These are phyloP conservation scores for Breviolum minutum DNA, from an alignment of 73 alveolate species.

Conservation along the genomic window DNA sequence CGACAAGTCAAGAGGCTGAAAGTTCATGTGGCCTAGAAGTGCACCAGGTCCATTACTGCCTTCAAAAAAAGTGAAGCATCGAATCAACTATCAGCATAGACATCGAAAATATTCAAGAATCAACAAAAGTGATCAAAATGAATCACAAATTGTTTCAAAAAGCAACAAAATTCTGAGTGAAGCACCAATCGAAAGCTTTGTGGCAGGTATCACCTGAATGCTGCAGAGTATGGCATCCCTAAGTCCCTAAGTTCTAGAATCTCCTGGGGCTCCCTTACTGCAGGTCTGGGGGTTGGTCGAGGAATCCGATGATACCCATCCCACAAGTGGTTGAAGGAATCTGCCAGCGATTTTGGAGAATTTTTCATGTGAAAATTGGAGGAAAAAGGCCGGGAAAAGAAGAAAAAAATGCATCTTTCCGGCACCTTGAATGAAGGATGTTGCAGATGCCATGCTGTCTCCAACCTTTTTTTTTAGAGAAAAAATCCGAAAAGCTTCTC, in stretches of 20 bases:
- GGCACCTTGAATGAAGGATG: slow-evolving; percentile 62
- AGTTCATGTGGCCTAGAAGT: slow-evolving; percentile 28
- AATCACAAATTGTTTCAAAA: too few species aligned
- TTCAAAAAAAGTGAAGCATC: not conserved
- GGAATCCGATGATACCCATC: slow-evolving; percentile 38
- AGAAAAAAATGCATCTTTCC: too few species aligned
- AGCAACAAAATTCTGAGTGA: not conserved
- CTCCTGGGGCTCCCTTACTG: not conserved
- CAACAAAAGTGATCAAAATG: not conserved
- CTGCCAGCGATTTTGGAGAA: not conserved
- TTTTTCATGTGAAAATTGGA: not conserved
- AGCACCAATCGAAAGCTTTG: slow-evolving; percentile 28
- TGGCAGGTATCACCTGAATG: slow-evolving; percentile 66
- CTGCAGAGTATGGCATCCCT: not conserved
- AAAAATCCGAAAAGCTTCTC: too few species aligned
- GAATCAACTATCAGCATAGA: not conserved
- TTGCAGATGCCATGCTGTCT: slow-evolving; percentile 73
- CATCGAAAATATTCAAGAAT: not conserved
- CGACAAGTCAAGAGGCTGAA: not conserved
- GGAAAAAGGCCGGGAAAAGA: not conserved
- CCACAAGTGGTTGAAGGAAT: slow-evolving; percentile 12
- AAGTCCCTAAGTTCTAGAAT: not conserved
- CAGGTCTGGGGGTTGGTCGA: slow-evolving; percentile 48
- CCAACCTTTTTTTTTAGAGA: not conserved
- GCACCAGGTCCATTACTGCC: slow-evolving; percentile 93